Evolutionary conservation across 2,329 filamentous ascomycete genomes (phyloP).

Genomic region (Penicillium sp.): DNA sequence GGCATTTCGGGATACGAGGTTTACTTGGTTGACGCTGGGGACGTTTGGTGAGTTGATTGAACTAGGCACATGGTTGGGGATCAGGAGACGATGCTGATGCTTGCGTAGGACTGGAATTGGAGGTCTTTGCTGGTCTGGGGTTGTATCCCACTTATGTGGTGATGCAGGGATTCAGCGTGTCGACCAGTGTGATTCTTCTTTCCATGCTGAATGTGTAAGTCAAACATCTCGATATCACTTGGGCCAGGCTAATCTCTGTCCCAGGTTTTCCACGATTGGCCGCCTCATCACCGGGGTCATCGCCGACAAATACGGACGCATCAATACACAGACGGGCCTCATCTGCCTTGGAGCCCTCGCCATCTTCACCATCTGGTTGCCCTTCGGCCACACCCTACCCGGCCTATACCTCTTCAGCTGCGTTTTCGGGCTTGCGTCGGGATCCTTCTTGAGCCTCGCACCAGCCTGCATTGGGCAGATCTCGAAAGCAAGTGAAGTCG

Average conservation of each 20-base stretch:
- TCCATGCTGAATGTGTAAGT: conserved; percentile 41
- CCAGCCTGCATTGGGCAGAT: conserved; percentile 52
- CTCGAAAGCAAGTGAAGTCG: conserved; percentile 52
- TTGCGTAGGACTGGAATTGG: conserved; percentile 32
- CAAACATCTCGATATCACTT: not conserved
- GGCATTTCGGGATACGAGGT: conserved; percentile 48
- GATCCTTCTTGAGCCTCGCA: conserved; percentile 51
- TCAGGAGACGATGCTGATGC: not conserved
- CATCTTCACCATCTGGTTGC: conserved; percentile 50
- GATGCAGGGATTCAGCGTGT: conserved; percentile 31
- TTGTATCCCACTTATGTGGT: conserved; percentile 34
- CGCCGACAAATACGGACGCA: conserved; percentile 49
- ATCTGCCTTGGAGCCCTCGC: conserved; percentile 41
- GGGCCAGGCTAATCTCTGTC: not conserved
- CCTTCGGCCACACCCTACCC: conserved; percentile 39
- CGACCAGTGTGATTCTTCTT: conserved; percentile 38
- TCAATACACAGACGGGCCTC: conserved; percentile 45
- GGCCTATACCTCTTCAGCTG: conserved; percentile 36
- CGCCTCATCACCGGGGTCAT: conserved; percentile 49
- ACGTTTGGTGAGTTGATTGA: conserved; percentile 43
- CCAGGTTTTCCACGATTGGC: conserved; percentile 46
- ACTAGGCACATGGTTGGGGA: too few species aligned
- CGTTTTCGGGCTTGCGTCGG: conserved; percentile 52
- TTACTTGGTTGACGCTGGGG: conserved; percentile 48
- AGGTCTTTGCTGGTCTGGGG: conserved; percentile 34